Evolutionary conservation across 2,329 filamentous ascomycete genomes (phyloP).

Genomic region (Alternaria viburni): DNA sequence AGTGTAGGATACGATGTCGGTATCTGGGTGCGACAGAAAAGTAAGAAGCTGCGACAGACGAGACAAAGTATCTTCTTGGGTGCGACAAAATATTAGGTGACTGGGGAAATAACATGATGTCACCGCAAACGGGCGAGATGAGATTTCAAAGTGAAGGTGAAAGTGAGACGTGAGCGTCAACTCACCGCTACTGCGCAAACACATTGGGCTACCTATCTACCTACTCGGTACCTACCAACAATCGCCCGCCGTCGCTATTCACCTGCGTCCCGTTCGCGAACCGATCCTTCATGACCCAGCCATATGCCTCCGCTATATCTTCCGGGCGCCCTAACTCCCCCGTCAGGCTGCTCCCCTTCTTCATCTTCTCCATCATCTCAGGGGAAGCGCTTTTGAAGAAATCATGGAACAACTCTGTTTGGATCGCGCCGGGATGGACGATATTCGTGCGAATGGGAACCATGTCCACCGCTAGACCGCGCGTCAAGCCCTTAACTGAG

Average conservation of each 20-base stretch:
- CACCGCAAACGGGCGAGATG: not conserved
- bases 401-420: conserved; percentile 49
- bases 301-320: conserved; percentile 54
- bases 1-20: not conserved
- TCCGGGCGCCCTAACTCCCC: conserved; percentile 31
- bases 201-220: no score
- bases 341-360: conserved; percentile 27
- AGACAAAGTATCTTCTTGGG: not conserved
- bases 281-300: conserved; percentile 53
- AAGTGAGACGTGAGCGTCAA: not conserved
- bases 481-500: conserved; percentile 41
- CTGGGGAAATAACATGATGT: not conserved
- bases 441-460: conserved; percentile 52
- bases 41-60: not conserved
- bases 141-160: not conserved
- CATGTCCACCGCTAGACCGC: conserved; percentile 52
- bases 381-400: conserved; percentile 21
- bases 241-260: conserved; percentile 47
- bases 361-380: conserved; percentile 22
- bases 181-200: not conserved
- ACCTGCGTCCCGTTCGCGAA: conserved; percentile 48
- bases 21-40: not conserved
- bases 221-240: conserved; percentile 22
- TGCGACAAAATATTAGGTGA: not conserved
- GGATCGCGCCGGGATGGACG: conserved; percentile 50